Evolutionary conservation across 1,284 basidiomycete genomes (phyloP), one percentile per base, ranked within the genome.

Genomic region (Testicularia cyperi): DNA sequence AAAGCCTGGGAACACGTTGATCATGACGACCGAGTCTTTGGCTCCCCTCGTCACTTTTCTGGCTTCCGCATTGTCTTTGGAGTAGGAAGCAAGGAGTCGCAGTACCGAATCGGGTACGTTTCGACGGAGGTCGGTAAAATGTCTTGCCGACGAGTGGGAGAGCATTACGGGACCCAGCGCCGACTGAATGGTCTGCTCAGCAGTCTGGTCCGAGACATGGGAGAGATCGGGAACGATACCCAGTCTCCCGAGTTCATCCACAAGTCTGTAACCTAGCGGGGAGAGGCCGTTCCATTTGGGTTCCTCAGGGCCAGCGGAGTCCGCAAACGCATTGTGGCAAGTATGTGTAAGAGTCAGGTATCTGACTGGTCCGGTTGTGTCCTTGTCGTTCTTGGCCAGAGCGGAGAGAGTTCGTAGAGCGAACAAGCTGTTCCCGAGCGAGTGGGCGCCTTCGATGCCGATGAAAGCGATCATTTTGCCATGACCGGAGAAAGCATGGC

Each of bases 381-480:
- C 19, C 6, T 23, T 20, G 18, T 38, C 48, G 8, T 41, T 38
- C 3, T 48, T 18, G 0, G 48, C 49, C 6, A 63, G 42, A 14
- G 60, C 52, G 5, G 27, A 27, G 18, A 22, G 31, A 15, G 27
- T 20, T 16, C 38, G 27, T 7, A 40, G 38, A 4, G 38, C 29
- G 13, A 31, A 19, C 4, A 40, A 21, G 21, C 27, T 31, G 49
- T 57, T 63, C 31, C 54, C 60, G 30, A 63, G 44, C 30, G 60
- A 63, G 22, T 63, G 60, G n/a, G 28, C 60, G 21, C 60, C 60
- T 46, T 63, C 60, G 16, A 63, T 56, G 13, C 60, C 60, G 41
- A 63, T 48, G 14, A 57, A 63, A 31, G 48, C 46, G 41, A 72
- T 62, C 41, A 72, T 44, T 49, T 62, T 61, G 21, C 69, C 68